These are phyloP conservation scores for Carex scoparia DNA, from an alignment of 176 grass and related monocot genomes.

Conservation along the genomic window DNA sequence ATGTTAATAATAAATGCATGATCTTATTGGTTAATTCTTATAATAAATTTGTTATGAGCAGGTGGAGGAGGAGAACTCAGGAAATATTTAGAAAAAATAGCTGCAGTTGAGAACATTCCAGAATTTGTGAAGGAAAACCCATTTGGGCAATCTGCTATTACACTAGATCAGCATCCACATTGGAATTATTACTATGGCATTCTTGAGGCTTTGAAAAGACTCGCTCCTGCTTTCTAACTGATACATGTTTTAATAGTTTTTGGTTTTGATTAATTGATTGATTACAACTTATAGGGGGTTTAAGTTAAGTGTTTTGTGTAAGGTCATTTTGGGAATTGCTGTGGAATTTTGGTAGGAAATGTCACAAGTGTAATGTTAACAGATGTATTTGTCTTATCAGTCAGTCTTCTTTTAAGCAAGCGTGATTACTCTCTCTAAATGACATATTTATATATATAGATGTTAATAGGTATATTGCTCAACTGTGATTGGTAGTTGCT, in stretches of 20 bases:
- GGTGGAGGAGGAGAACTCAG: conserved; percentile 68
- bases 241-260: not conserved
- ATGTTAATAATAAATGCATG: not conserved
- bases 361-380: no score
- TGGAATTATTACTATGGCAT: conserved; percentile 53
- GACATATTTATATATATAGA: no score
- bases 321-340: no score
- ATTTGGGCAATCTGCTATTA: conserved; percentile 68
- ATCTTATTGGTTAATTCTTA: not conserved
- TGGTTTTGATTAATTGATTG: not conserved
- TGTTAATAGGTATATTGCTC: no score
- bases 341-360: no score
- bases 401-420: no score
- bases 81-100: conserved; percentile 63
- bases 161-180: conserved; percentile 30
- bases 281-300: no score
- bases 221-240: not conserved
- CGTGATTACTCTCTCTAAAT: no score
- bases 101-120: conserved; percentile 51
- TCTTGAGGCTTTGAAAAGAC: not conserved
- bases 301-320: no score
- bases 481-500: no score
- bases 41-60: conserved; percentile 27
- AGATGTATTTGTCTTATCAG: no score
- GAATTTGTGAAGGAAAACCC: conserved; percentile 53